Evolutionary conservation across 495 filamentous ascomycete genomes (phyloP), one percentile per base, ranked within the genome.

Genomic region (Xylaria curta): DNA sequence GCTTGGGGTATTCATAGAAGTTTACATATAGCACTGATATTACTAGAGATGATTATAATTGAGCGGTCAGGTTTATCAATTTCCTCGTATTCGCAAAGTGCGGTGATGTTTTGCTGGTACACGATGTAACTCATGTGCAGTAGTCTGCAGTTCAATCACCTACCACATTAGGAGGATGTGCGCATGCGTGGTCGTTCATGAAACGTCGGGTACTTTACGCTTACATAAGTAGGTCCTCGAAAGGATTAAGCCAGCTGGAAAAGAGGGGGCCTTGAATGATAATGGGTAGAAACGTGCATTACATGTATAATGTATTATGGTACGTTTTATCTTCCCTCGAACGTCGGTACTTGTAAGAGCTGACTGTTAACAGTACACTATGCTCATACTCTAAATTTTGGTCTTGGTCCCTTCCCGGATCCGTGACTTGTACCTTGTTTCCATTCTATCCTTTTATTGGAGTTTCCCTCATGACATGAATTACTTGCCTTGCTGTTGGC

Each of bases 51-150:
- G 26, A 33, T 66, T 28, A 36, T 38, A 53, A 38, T 47, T 28
- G 65, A 68, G 65, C 51, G 49, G 64, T 49, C 33, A 26, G 51
- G 28, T 33, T 42, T 12, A 12, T 42, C 38, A 33, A 36, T 15
- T 31, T 56, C 12, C 66, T 68, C 66, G 66, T 68, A 58, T 58
- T 60, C 26, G 36, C 53, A 26, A 60, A 13, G 53, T 46, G 63
- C 38, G 38, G 38, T 66, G 19, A 3, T 46, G 47, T 49, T 33
- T 28, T 51, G 42, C 54, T 28, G 17, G 42, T 51, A 17, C 26
- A 60, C 67, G 66, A 68, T 68, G 66, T 68, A 68, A 59, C 66
- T 68, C 47, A 69, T 62, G 56, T 61, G 40, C 42, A 26, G 67
- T 49, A 46, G 38, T 46, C 28, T 38, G 9, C 17, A 17, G 26